A percentile compares a stretch with the other conserved stretches of the same genome.
Conservation (phyloP, 2,329 filamentous ascomycete genomes). For the Aspergillus pseudoviridinutans region DNA sequence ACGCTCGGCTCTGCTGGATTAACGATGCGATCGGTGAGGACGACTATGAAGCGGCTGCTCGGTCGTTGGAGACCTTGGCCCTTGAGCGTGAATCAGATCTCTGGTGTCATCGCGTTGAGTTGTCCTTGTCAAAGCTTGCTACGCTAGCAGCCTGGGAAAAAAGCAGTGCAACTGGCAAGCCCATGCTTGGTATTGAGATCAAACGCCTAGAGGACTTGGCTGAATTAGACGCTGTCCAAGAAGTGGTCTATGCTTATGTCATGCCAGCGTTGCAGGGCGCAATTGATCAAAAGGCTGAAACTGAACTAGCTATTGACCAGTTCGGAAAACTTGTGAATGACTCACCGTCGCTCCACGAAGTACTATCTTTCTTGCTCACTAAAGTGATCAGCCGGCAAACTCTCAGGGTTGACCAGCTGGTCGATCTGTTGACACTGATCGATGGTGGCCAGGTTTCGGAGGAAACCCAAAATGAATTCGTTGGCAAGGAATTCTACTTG, state of each 20-base stretch:
- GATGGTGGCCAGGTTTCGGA: conserved; percentile 48
- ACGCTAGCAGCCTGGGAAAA: conserved; percentile 60
- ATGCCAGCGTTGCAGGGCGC: conserved; percentile 64
- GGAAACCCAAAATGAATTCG: conserved; percentile 48
- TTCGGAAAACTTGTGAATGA: conserved; percentile 56
- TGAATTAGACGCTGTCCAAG: conserved; percentile 72
- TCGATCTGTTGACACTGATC: conserved; percentile 72
- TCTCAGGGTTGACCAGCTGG: conserved; percentile 53
- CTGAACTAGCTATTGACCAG: conserved; percentile 69
- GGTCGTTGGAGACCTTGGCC: conserved; percentile 67
- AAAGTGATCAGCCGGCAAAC: conserved; percentile 68
- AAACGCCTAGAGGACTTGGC: conserved; percentile 60
- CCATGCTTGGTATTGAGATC: conserved; percentile 43
- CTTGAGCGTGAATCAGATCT: conserved; percentile 69
- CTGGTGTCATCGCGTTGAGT: conserved; percentile 90
- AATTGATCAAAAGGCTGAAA: conserved; percentile 73
- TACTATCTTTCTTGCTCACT: conserved; percentile 68
- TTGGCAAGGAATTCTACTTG: conserved; percentile 64
- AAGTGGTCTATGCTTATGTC: conserved; percentile 69
- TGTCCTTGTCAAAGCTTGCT: conserved; percentile 82
- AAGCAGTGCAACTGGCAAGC: conserved; percentile 17
- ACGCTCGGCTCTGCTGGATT: conserved; percentile 86
- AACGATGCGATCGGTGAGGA: conserved; percentile 78
- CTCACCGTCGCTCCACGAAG: conserved; percentile 62
- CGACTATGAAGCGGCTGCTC: conserved; percentile 69